These are phyloP conservation scores for Phoma sp. DNA, from an alignment of 2,329 filamentous ascomycete species.

Conservation along the genomic window DNA sequence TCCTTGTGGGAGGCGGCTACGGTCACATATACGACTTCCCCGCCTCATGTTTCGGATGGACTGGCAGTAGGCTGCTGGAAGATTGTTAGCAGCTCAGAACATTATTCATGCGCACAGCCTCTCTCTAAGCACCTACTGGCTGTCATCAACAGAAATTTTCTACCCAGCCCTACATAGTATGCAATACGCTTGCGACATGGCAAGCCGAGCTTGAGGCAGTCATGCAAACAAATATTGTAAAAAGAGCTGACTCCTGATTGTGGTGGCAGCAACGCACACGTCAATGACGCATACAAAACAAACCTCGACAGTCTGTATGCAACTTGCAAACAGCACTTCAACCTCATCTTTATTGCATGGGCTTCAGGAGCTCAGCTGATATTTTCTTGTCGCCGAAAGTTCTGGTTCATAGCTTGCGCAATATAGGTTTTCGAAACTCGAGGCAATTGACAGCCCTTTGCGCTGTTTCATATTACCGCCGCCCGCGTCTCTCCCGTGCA, in stretches of 20 bases:
- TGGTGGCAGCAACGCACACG: neutral
- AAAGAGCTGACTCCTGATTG: no score
- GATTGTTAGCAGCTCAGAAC: no score
- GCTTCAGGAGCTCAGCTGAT: neutral
- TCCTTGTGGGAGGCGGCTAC: no score
- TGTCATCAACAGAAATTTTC: no score
- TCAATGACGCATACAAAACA: neutral
- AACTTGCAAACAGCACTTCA: neutral
- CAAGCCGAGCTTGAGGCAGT: neutral
- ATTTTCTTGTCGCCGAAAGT: neutral
- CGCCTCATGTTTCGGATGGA: no score
- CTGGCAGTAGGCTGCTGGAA: no score
- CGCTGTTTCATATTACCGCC: constrained; percentile 10
- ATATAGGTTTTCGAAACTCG: constrained; percentile 2
- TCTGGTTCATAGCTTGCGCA: neutral
- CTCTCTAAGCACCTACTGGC: no score
- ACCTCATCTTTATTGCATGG: neutral
- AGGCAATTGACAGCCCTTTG: neutral
- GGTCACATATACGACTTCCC: no score
- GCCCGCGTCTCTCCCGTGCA: neutral
- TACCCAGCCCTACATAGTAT: no score
- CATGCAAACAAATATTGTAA: neutral
- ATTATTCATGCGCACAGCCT: no score
- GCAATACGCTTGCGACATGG: no score
- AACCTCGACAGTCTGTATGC: neutral